Percentiles rank a stretch among this genome's conserved stretches.
phyloP scores from a whole-genome alignment of 768 basidiomycete species.

The Lentinula lateritia region DNA sequence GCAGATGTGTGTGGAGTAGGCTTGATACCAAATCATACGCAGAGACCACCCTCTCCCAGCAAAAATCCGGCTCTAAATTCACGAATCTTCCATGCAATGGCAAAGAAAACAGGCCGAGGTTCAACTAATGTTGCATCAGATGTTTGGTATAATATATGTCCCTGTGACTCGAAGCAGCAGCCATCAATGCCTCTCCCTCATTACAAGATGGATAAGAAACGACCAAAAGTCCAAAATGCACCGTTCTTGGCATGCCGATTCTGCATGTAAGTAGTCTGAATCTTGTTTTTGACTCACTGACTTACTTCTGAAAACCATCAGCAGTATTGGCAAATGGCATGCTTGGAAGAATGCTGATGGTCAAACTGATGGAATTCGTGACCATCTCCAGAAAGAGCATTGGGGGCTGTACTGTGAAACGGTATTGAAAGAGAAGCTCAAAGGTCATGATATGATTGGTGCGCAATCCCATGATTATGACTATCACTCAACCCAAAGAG shows the following conservation, averaged over 20 bases:
- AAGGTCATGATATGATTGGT: slow-evolving; percentile 3
- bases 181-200: neutral
- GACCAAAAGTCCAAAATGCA: slow-evolving; percentile 14
- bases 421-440: neutral
- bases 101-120: neutral
- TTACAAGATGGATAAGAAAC: slow-evolving; percentile 3
- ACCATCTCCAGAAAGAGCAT: neutral
- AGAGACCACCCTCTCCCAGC: neutral
- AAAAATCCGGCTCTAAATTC: neutral
- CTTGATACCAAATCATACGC: neutral
- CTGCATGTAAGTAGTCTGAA: slow-evolving; percentile 5
- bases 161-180: slow-evolving; percentile 6
- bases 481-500: neutral
- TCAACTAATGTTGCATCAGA: slow-evolving; percentile 11
- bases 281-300: neutral
- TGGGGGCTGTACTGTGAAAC: neutral
- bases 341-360: slow-evolving; percentile 7
- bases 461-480: too few species aligned
- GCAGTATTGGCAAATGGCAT: slow-evolving; percentile 9
- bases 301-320: neutral
- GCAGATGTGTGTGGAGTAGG: neutral
- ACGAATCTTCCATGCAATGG: neutral
- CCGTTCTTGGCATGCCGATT: slow-evolving; percentile 8
- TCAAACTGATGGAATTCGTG: neutral
- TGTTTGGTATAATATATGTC: slow-evolving; percentile 16